phyloP scores from a whole-genome alignment of 2,329 filamentous ascomycete species.

The Orbilia brochopaga region DNA sequence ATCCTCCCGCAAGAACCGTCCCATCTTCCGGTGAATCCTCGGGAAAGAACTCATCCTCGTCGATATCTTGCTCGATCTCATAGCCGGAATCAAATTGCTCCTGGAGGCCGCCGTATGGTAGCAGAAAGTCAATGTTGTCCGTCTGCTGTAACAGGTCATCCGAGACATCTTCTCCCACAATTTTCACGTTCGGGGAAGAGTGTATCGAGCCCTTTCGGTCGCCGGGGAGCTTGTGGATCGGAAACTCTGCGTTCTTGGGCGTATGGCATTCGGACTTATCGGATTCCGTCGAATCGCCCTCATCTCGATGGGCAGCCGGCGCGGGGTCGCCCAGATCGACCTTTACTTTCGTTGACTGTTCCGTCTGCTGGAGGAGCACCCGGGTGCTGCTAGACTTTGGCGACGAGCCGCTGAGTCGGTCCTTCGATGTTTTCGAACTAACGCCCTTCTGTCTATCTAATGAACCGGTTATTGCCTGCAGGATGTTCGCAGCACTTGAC shows the following conservation, averaged over 20 bases:
- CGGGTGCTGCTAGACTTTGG: slow-evolving; percentile 44
- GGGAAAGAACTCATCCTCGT: slow-evolving; percentile 11
- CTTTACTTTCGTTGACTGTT: slow-evolving; percentile 32
- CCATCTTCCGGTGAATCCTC: slow-evolving; percentile 9
- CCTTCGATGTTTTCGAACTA: slow-evolving; percentile 33
- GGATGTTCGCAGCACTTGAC: slow-evolving; percentile 38
- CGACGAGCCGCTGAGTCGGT: slow-evolving; percentile 40
- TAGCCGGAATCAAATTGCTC: slow-evolving; percentile 47
- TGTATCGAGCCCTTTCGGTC: slow-evolving; percentile 22
- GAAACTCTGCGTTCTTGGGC: slow-evolving; percentile 37
- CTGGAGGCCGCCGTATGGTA: slow-evolving; percentile 39
- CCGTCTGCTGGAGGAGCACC: slow-evolving; percentile 33
- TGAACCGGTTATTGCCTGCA: slow-evolving; percentile 26
- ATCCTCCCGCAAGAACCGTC: slow-evolving; percentile 34
- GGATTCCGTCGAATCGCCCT: slow-evolving; percentile 35
- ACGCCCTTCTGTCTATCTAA: slow-evolving; percentile 15
- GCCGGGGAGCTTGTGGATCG: slow-evolving; percentile 12
- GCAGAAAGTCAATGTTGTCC: slow-evolving; percentile 39
- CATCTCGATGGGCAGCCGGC: slow-evolving; percentile 23
- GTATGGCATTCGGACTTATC: slow-evolving; percentile 43
- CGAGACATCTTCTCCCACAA: slow-evolving; percentile 40
- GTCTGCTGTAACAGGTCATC: slow-evolving; percentile 30
- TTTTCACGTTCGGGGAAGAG: slow-evolving; percentile 37
- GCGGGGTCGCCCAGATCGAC: slow-evolving; percentile 14
- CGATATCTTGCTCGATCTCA: slow-evolving; percentile 41